Evolutionary conservation across 2,329 filamentous ascomycete species (phyloP).

Genomic region (Claviceps cyperi): DNA sequence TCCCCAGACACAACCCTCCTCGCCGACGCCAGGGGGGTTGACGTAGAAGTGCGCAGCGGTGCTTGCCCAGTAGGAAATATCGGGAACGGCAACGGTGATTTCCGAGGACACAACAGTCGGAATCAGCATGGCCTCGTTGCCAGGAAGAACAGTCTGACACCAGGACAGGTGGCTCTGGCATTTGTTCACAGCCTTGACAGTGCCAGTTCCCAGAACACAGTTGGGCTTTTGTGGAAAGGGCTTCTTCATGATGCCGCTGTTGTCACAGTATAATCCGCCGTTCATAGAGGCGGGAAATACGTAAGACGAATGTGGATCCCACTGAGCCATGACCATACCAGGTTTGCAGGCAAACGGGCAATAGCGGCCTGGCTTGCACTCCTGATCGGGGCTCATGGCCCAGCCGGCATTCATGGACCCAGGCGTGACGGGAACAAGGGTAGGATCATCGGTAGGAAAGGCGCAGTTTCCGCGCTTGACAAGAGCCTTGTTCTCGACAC

Average conservation of each 20-base stretch:
- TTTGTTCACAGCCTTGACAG: conserved; percentile 53
- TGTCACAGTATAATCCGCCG: conserved; percentile 59
- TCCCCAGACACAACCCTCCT: conserved; percentile 60
- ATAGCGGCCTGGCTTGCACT: conserved; percentile 51
- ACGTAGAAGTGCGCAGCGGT: conserved; percentile 71
- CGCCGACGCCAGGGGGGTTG: conserved; percentile 54
- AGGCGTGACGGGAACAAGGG: conserved; percentile 55
- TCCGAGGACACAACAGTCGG: conserved; percentile 49
- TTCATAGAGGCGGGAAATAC: conserved; percentile 59
- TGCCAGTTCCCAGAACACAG: conserved; percentile 54
- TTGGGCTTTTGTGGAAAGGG: conserved; percentile 54
- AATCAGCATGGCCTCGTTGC: conserved; percentile 71
- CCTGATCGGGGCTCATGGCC: conserved; percentile 64
- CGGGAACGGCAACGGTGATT: conserved; percentile 56
- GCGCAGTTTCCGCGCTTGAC: conserved; percentile 44
- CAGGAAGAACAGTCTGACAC: conserved; percentile 67
- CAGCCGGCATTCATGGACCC: conserved; percentile 53
- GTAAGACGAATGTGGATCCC: conserved; percentile 59
- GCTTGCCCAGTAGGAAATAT: conserved; percentile 51
- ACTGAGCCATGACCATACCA: conserved; percentile 65
- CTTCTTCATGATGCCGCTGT: conserved; percentile 49
- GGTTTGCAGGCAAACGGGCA: conserved; percentile 66
- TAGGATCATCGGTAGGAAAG: conserved; percentile 48
- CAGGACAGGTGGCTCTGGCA: conserved; percentile 49
- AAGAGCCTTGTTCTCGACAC: conserved; percentile 16